Evolutionary conservation across 1,284 basidiomycete species (phyloP), one percentile per base, ranked within the genome.

Genomic region (Malassezia caprae): DNA sequence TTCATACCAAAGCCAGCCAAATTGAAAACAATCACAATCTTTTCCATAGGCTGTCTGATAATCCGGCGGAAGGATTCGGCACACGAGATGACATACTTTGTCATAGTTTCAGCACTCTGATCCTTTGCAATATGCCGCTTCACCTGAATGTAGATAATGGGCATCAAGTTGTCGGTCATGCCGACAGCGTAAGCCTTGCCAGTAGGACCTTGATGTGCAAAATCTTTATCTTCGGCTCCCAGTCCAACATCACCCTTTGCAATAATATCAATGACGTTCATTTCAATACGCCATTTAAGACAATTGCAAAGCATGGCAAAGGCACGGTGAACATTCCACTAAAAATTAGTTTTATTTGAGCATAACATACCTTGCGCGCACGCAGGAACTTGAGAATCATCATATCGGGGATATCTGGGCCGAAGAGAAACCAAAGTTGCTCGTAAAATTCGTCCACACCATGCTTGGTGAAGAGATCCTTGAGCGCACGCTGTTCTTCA

Each of bases 241-340:
- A 64, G 58, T 13, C 72, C 72, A 44, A 75, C 60, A 48, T 77
- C 76, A 31, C 76, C 76, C 37, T 66, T 64, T 43, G 66, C 61
- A 40, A 72, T 67, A n/a, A 77, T 69, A 37, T 68, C 64, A 30
- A 76, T 70, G 43, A 77, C 71, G 23, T 67, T 65, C 39, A 65
- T 62, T 56, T 73, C 67, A 15, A 68, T 62, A 31, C 72, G 67
- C 72, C 67, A 72, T 57, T 70, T 74, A 47, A 72, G 53, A 53
- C 68, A 65, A 3, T 57, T 56, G 37, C 65, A 69, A 47, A 77
- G 63, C 76, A 77, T 77, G 27, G 76, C 75, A 42, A 76, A 65
- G 13, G 73, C 76, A 10, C 75, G 73, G 13, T 63, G 62, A 1
- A 71, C 65, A 41, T 75, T 71, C 76, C 76, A 77, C 62, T 75